These are phyloP conservation scores for Phytophthora citricola DNA, from an alignment of 352 stramenopile genomes.

Conservation along the genomic window DNA sequence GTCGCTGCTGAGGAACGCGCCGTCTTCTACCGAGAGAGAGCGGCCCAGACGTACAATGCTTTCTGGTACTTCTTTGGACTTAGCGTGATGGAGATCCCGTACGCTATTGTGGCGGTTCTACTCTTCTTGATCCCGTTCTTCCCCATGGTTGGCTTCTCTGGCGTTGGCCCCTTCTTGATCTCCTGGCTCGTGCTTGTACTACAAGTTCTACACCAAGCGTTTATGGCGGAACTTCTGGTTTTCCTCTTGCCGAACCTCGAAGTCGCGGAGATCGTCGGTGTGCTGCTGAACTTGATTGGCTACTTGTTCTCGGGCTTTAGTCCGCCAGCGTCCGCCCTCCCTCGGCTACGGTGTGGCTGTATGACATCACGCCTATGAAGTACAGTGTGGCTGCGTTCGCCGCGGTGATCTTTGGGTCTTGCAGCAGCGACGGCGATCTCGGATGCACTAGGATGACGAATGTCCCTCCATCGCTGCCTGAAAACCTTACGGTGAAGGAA, in stretches of 20 bases:
- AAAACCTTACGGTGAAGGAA: background rate
- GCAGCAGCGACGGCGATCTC: background rate
- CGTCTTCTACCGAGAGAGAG: slow-evolving; percentile 17
- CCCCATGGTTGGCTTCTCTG: slow-evolving; percentile 32
- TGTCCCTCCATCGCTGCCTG: background rate
- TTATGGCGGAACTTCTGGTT: slow-evolving; percentile 33
- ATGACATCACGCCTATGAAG: slow-evolving; percentile 28
- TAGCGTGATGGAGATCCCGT: slow-evolving; percentile 21
- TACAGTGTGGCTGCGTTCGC: slow-evolving; percentile 43
- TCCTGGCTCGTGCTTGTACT: slow-evolving; percentile 23
- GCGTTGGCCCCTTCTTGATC: slow-evolving; percentile 28
- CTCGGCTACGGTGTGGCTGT: slow-evolving; percentile 14
- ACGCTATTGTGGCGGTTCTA: slow-evolving; percentile 3
- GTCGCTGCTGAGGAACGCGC: background rate
- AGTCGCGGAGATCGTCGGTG: slow-evolving; percentile 26
- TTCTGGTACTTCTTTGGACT: slow-evolving; percentile 20
- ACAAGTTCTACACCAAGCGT: slow-evolving; percentile 36
- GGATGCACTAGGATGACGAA: slow-evolving; percentile 8
- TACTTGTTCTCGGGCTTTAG: slow-evolving; percentile 45
- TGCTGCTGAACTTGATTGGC: slow-evolving; percentile 38
- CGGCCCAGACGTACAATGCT: slow-evolving; percentile 15
- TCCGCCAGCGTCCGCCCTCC: slow-evolving; percentile 37
- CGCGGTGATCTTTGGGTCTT: slow-evolving; percentile 33
- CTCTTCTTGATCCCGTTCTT: slow-evolving; percentile 24
- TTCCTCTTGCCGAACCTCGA: slow-evolving; percentile 43